Conservation (phyloP, 345 rosid species). For the Acer negundo region DNA sequence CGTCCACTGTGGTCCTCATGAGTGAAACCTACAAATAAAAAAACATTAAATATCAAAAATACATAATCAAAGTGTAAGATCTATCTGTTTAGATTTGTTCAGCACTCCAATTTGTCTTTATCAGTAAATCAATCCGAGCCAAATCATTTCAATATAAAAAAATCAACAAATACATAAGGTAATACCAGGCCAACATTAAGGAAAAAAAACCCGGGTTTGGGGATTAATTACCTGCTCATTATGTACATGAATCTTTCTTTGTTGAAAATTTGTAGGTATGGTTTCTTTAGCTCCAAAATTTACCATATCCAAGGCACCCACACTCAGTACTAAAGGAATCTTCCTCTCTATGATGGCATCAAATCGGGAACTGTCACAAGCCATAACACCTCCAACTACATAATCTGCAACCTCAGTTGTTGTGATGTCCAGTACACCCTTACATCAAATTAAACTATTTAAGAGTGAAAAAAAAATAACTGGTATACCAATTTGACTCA, state of each 20-base stretch:
- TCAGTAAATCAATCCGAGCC: not conserved
- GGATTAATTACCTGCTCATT: slow-evolving; percentile 65
- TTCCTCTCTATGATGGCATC: slow-evolving; percentile 72
- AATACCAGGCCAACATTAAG: not conserved
- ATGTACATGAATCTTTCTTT: slow-evolving; percentile 75
- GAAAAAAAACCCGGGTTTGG: not conserved
- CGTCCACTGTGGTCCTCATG: slow-evolving; percentile 78
- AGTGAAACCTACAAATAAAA: slow-evolving; percentile 66
- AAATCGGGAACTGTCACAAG: slow-evolving; percentile 86
- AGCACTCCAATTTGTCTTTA: not conserved
- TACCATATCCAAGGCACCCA: slow-evolving; percentile 95
- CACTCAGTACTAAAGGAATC: slow-evolving; percentile 83
- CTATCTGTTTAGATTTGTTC: not conserved
- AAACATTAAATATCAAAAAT: slow-evolving; percentile 13
- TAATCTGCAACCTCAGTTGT: slow-evolving; percentile 97
- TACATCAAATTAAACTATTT: slow-evolving; percentile 13
- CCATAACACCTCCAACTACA: slow-evolving; percentile 91
- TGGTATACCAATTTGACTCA: not conserved
- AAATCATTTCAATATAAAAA: not conserved
- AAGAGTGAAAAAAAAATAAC: slow-evolving; percentile 4
- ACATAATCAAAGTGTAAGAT: not conserved
- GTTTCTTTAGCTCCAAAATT: slow-evolving; percentile 83
- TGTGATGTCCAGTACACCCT: slow-evolving; percentile 89
- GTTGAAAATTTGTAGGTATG: slow-evolving; percentile 65
- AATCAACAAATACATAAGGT: not conserved